phyloP scores from a whole-genome alignment of 345 rosid species.

The Corchorus capsularis region DNA sequence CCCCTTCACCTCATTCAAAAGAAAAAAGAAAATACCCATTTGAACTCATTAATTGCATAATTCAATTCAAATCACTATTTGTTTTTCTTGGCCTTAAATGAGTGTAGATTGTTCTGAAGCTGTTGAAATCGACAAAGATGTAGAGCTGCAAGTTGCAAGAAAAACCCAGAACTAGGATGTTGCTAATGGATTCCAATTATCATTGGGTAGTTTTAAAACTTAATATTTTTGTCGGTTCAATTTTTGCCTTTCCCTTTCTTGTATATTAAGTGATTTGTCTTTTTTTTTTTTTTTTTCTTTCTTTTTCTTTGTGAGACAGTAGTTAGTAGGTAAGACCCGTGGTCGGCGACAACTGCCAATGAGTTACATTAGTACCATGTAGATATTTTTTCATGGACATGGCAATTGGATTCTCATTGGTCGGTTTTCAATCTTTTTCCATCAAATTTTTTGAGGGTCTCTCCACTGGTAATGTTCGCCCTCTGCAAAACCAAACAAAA shows the following conservation, averaged over 20 bases:
- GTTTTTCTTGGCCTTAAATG: constrained; percentile 31
- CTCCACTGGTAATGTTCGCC: not conserved
- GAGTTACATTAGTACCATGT: not conserved
- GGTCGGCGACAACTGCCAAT: not conserved
- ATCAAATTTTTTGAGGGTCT: not conserved
- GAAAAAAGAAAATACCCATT: not conserved
- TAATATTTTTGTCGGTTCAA: not conserved
- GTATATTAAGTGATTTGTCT: not conserved
- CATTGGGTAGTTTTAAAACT: not conserved
- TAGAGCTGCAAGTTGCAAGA: constrained; percentile 36
- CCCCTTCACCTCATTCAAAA: not conserved
- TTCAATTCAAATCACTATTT: not conserved
- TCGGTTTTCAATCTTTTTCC: constrained; percentile 6
- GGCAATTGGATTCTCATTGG: constrained; percentile 18
- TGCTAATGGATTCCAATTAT: constrained; percentile 6
- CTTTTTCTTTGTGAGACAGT: not conserved
- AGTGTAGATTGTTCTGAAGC: constrained; percentile 44
- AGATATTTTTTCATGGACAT: not conserved
- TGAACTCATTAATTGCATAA: not conserved
- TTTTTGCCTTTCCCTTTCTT: no score
- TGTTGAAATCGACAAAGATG: constrained; percentile 36
- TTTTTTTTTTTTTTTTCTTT: not conserved
- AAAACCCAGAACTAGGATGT: constrained; percentile 11
- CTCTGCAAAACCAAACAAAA: constrained; percentile 2
- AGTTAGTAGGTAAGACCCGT: not conserved